Evolutionary conservation across 306 rosid species (phyloP), one percentile per base, ranked within the genome.

Genomic region (Casuarina glauca): DNA sequence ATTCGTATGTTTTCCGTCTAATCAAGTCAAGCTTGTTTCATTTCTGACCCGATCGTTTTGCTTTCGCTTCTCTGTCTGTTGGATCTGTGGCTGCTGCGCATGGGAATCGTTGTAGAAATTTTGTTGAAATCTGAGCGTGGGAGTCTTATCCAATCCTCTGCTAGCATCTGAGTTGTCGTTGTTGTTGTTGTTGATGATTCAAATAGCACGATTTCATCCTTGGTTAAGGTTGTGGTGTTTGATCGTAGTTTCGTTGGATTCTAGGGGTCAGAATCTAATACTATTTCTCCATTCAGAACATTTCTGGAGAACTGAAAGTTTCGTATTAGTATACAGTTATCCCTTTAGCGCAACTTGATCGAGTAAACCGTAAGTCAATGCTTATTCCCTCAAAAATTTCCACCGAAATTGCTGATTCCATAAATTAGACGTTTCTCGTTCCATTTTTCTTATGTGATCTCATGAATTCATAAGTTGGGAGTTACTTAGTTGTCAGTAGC

Each of bases 1-100:
- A 85, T 95, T 95, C 78, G 96, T 93, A 85, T 51, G 17, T 3
- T 38, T 9, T 50, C 62, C 42, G n/a, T 4, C 9, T 44, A 58
- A 5, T n/a, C 39, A 50, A 39, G 51, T 17, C 4, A 46, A 39
- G 3, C 32, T 49, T 12, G n/a, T n/a, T 66, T 49, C 66, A 13
- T 46, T 57, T 57, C 12, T 19, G 1, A 15, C 64, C 9, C 12
- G 9, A 45, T 48, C 32, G 9, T 51, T 41, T 49, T 48, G 53
- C 16, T 20, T 45, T 73, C 35, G 12, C 17, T 19, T 42, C 4
- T 43, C 15, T 26, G 0, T 74, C 77, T 19, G 52, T 19, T n/a
- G 39, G 64, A 20, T 57, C 64, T 9, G 39, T 57, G 19, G 64
- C 39, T 58, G 39, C 2, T 9, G 4, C 54, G 42, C 55, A 19